Percentiles rank a stretch among this genome's conserved stretches.
phyloP scores from a whole-genome alignment of 208 protist genomes.

The Angomonas deanei region DNA sequence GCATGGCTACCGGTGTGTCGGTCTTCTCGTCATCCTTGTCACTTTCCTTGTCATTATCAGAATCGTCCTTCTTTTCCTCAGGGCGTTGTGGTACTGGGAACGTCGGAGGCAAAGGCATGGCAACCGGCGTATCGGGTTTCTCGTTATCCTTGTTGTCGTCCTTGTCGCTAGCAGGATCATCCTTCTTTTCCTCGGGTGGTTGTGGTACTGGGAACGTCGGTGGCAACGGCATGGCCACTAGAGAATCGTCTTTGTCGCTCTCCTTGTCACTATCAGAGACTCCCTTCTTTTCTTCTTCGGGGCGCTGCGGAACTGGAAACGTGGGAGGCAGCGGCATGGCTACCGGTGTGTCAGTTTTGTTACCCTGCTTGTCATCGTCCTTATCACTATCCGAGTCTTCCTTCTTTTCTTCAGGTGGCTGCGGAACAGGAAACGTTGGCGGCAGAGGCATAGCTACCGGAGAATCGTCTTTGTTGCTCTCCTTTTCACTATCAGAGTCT shows the following conservation, averaged over 20 bases:
- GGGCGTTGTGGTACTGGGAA: slow-evolving; percentile 1
- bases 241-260: background rate
- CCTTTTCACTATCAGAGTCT: background rate
- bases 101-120: background rate
- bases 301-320: slow-evolving; percentile 5
- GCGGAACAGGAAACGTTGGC: background rate
- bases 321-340: slow-evolving; percentile 10
- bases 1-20: background rate
- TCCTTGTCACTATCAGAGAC: background rate
- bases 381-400: background rate
- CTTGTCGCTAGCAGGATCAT: background rate
- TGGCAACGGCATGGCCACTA: too few species aligned
- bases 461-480: background rate
- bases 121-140: too few species aligned
- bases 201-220: background rate
- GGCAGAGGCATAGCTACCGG: too few species aligned
- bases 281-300: background rate
- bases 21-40: background rate
- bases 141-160: background rate
- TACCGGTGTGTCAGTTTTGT: background rate
- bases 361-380: background rate
- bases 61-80: background rate
- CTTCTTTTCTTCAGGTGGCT: background rate
- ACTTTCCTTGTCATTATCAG: background rate
- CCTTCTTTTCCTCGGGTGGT: background rate